Evolutionary conservation across 176 grass and related monocot genomes (phyloP), one percentile per base, ranked within the genome.

Genomic region (Coix lacrymajobi): DNA sequence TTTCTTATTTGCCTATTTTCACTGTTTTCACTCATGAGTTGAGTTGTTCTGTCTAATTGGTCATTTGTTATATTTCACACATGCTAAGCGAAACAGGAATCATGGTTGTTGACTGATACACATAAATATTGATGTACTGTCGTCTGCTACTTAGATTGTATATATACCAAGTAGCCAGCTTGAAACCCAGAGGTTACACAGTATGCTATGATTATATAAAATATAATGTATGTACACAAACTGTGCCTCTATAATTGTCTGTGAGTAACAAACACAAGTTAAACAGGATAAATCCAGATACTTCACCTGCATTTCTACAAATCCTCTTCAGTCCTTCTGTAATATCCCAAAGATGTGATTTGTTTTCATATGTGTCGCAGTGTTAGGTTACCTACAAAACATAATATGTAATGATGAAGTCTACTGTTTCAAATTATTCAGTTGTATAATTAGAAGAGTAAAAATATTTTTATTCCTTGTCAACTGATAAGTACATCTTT

Each of bases 401-500:
- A 4, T 38, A 28, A 46, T 56, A 25, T 39, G 3, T 49, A 36
- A 28, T 20, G 22, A 65, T 38, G 6, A 29, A 17, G 57, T 67
- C 37, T 17, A 40, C 22, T 69, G 13, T 78, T 71, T 62, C 29
- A 85, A 38, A 14, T 8, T 62, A 44, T 14, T 34, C 19, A 46
- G 43, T 78, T 14, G 65, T 70, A 36, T 40, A n/a, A 44, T 66
- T 71, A 61, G 38, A 46, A 51, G 33, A 41, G 26, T 39, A 86
- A 51, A 63, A 73, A 37, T 8, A 15, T 37, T 19, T 65, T 54
- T 65, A 73, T 34, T 54, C 67, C 39, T 85, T 5, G 40, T 81
- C 56, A 75, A 33, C 70, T 14, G 38, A 67, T 79, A 79, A 54
- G 69, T 64, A 48, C 41, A 79, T 85, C 4, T 16, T 39, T 7